Conservation (phyloP, 768 basidiomycete species). For the Tulasnella sp. region DNA sequence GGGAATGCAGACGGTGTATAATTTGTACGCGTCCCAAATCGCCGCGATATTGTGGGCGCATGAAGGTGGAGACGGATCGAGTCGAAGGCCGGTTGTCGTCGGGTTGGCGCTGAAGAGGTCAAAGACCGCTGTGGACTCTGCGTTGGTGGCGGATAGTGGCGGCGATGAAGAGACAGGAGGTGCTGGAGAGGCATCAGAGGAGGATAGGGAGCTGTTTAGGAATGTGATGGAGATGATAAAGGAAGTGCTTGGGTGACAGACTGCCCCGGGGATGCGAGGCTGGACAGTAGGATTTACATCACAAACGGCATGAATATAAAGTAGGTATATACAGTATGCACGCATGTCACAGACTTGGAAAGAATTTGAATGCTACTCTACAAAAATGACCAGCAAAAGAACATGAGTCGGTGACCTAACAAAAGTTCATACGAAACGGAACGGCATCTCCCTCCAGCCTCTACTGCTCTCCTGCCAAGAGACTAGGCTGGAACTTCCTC, state of each 20-base stretch:
- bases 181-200: constrained; percentile 25
- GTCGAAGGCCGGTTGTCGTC: constrained; percentile 58
- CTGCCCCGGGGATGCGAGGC: background rate
- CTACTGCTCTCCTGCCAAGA: background rate
- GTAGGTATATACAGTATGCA: background rate
- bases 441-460: background rate
- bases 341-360: background rate
- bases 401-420: background rate
- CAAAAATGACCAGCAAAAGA: background rate
- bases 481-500: constrained; percentile 6
- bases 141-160: constrained; percentile 26
- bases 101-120: constrained; percentile 53
- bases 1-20: constrained; percentile 61
- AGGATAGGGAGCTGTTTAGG: constrained; percentile 36
- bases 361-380: background rate
- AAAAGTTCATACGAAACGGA: background rate
- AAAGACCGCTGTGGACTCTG: background rate
- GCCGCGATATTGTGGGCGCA: constrained; percentile 74
- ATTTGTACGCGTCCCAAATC: constrained; percentile 77
- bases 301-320: background rate
- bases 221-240: constrained; percentile 41
- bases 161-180: background rate
- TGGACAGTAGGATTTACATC: too few relatives aligned
- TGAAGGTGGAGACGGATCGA: constrained; percentile 35
- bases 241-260: background rate